Base-by-base conservation (phyloP, 441 rosid genomes). In the Euphorbia corollata region DNA sequence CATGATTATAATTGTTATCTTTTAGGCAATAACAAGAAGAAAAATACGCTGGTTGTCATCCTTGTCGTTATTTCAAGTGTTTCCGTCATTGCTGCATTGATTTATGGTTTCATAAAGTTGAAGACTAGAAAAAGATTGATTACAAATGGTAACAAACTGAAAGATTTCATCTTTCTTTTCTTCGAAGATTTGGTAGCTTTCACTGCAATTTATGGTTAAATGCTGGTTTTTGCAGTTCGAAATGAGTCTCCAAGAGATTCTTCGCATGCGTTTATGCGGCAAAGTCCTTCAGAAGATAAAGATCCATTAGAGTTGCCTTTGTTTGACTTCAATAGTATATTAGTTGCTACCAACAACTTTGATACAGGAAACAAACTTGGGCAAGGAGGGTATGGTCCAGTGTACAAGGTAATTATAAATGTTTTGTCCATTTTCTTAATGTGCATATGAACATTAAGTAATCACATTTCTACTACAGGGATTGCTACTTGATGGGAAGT, bases 341-440 rank as follows among this genome's bases (percentile, higher is more conserved):
- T 60, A 60, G 15, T 45, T 47, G 67, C 75, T 13, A 68, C 79
- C 16, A 50, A 56, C 50, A 55, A 75, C 61, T 76, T 76, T 27
- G 57, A 57, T 8, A 18, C 9, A 24, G 61, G 19, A 43, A 76
- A 76, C 59, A 76, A 68, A 69, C 76, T 72, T 2, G 79, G 76
- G 56, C 73, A 65, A 64, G 79, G 79, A 32, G 71, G 75, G 34
- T 73, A 54, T 24, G 75, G 75, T 56, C 59, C 64, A 5, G 68
- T 73, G 38, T 73, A 67, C 59, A 73, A 73, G 71, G 75, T 73
- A n/a, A n/a, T n/a, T n/a, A 50, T 45, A 56, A 12, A n/a, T 10
- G 12, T 48, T 48, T 48, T 54, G 4, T 18, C 9, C 13, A 0
- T 50, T 20, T 2, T 19, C 1, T 58, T 58, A 2, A 30, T 30